Percentiles rank a stretch among this genome's conserved stretches.
These are phyloP conservation scores for Apiospora sp. DNA, from an alignment of 2,329 filamentous ascomycete species.

Conservation along the genomic window DNA sequence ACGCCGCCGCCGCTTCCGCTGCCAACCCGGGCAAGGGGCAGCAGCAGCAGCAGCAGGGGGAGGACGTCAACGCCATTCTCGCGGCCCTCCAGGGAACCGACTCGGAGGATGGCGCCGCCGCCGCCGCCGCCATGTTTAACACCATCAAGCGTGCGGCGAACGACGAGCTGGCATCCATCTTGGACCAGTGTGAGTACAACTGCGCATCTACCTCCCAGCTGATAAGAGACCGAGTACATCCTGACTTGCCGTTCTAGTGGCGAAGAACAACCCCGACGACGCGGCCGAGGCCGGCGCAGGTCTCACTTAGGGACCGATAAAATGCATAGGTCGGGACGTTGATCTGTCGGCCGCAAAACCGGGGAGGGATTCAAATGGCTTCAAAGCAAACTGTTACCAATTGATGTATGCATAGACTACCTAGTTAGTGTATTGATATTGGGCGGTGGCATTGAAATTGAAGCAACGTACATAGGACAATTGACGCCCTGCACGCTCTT, in stretches of 20 bases:
- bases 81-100: conserved; percentile 12
- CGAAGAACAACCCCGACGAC: background rate
- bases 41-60: background rate
- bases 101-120: conserved; percentile 2
- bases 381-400: background rate
- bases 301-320: background rate
- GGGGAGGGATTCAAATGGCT: background rate
- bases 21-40: background rate
- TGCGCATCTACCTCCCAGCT: background rate
- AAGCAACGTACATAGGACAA: background rate
- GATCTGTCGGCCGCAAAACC: background rate
- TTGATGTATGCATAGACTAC: background rate
- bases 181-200: background rate
- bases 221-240: too few relatives aligned
- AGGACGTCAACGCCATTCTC: background rate
- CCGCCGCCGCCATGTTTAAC: background rate
- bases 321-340: background rate
- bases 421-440: background rate
- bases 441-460: background rate
- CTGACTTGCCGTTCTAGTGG: background rate
- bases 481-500: background rate
- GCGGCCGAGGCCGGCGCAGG: background rate
- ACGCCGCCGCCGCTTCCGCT: background rate
- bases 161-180: background rate
- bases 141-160: background rate